phyloP scores from a whole-genome alignment of 2,329 filamentous ascomycete species.

The Pseudocercospora pini-densiflorae region DNA sequence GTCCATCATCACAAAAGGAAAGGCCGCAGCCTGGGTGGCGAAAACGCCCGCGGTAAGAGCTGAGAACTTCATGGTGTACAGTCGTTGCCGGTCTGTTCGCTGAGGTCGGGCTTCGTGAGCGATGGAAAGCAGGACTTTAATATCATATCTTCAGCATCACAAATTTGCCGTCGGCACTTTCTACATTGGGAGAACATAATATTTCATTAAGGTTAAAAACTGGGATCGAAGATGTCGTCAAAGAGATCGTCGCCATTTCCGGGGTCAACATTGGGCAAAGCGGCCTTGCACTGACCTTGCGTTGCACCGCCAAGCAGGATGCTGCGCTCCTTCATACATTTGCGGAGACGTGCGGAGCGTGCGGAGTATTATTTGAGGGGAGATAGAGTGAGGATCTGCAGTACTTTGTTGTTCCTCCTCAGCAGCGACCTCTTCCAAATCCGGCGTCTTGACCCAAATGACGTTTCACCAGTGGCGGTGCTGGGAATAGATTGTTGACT shows the following conservation, averaged over 20 bases:
- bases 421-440: background rate
- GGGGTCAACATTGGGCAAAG: too few species aligned
- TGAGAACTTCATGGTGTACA: constrained; percentile 20
- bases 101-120: background rate
- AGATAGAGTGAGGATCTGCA: background rate
- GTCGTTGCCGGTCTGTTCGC: background rate
- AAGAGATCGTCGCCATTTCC: background rate
- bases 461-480: too few species aligned
- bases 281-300: too few species aligned
- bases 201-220: too few species aligned
- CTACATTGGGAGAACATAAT: too few species aligned
- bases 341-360: background rate
- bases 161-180: too few species aligned
- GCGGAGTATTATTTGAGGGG: background rate
- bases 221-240: background rate
- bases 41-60: constrained; percentile 11
- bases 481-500: too few species aligned
- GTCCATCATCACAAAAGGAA: constrained; percentile 14
- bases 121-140: too few species aligned
- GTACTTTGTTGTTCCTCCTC: background rate
- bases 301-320: too few species aligned
- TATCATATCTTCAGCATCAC: too few species aligned
- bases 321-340: too few species aligned
- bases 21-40: constrained; percentile 17
- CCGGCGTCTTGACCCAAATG: background rate